phyloP scores from a whole-genome alignment of 768 basidiomycete genomes.

The Erythrobasidium yunnanense region DNA sequence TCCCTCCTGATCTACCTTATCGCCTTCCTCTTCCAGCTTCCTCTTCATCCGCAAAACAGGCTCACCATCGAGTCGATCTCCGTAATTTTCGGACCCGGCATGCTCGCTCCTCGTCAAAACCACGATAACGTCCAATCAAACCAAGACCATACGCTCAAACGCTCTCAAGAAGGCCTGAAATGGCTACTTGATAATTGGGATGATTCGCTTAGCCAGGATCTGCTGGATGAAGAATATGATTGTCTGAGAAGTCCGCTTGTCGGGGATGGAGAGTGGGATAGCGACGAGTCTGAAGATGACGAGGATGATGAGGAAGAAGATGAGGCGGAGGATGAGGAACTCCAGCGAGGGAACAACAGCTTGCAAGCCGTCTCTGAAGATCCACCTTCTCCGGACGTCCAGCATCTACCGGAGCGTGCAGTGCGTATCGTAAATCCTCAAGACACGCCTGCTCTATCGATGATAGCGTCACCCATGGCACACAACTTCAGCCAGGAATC shows the following conservation, averaged over 20 bases:
- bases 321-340: background rate
- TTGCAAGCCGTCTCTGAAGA: background rate
- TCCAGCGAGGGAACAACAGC: background rate
- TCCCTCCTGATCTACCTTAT: conserved; percentile 47
- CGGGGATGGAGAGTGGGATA: background rate
- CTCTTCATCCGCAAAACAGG: conserved; percentile 49
- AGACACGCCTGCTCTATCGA: background rate
- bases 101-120: conserved; percentile 39
- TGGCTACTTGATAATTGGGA: conserved; percentile 24
- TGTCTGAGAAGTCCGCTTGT: conserved; percentile 2
- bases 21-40: conserved; percentile 50
- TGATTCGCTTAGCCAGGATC: conserved; percentile 21
- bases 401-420: background rate
- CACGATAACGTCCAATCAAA: too few relatives aligned
- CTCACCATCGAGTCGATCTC: conserved; percentile 46
- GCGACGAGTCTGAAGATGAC: background rate
- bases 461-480: background rate
- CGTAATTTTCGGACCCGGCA: conserved; percentile 46
- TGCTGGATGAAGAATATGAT: conserved; percentile 24
- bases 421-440: too few relatives aligned
- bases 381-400: background rate
- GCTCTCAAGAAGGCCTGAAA: conserved; percentile 1
- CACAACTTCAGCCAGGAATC: background rate
- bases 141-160: background rate
- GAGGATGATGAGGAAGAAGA: background rate